Percentiles rank a stretch among this genome's conserved stretches.
These are phyloP conservation scores for Fonsecaea monophora DNA, from an alignment of 2,329 filamentous ascomycete species.

Conservation along the genomic window DNA sequence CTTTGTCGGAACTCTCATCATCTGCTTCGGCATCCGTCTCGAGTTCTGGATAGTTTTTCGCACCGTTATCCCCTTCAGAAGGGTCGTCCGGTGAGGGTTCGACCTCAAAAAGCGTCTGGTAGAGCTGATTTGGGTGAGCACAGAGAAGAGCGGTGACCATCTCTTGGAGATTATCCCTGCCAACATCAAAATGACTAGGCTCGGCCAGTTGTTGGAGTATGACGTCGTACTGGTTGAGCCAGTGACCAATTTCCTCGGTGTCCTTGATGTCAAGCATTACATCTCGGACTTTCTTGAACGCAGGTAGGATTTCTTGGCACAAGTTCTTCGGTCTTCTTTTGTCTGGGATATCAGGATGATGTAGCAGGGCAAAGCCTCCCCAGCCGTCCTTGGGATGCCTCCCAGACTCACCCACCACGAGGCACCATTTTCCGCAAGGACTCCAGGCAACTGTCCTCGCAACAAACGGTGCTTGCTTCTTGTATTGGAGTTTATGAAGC, in stretches of 20 bases:
- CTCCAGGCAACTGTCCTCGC: conserved; percentile 38
- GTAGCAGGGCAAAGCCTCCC: conserved; percentile 31
- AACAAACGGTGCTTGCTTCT: conserved; percentile 26
- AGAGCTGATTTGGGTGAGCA: too few relatives aligned
- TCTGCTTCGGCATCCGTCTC: not conserved
- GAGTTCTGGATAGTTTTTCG: not conserved
- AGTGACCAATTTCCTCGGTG: too few relatives aligned
- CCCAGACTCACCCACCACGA: conserved; percentile 37
- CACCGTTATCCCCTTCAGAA: too few relatives aligned
- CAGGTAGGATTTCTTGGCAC: not conserved
- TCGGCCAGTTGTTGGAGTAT: too few relatives aligned
- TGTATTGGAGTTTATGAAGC: conserved; percentile 31
- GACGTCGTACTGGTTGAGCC: too few relatives aligned
- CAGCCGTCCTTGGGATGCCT: conserved; percentile 16
- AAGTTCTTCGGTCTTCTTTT: not conserved
- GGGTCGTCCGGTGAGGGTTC: too few relatives aligned
- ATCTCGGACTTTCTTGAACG: not conserved
- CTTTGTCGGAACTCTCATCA: not conserved
- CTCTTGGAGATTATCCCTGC: too few relatives aligned
- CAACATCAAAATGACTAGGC: too few relatives aligned
- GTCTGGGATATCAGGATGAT: conserved; percentile 5
- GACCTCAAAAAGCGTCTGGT: too few relatives aligned
- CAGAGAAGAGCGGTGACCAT: too few relatives aligned
- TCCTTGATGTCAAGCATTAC: not conserved
- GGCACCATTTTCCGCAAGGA: conserved; percentile 38